Base-by-base conservation (phyloP, 768 basidiomycete species). In the Fomitopsis pulvina region DNA sequence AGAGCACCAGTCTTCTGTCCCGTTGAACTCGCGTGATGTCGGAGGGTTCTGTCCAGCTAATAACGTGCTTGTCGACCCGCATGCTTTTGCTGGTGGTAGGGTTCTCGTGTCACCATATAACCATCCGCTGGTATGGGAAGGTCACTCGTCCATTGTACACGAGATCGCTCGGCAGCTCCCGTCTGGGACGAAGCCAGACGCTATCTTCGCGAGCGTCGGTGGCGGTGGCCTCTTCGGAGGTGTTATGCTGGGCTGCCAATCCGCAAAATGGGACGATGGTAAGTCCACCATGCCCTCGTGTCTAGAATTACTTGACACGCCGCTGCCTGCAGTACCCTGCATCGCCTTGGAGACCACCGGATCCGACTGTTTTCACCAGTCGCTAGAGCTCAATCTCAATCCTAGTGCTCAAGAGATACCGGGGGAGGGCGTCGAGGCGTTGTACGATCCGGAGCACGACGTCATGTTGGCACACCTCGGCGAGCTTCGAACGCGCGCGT, bases 151-250 rank as follows among this genome's bases (percentile, higher is more conserved):
- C 14, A 80, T 90, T 74, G 69, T 90, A 34, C 59, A 66, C 12
- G 88, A 90, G 59, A 78, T 87, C 39, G 62, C 69, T 16, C 58
- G 62, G 10, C 83, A 87, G 54, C 67, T 88, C 4, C 64, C 64
- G 1, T 52, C 56, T 1, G 58, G 51, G 0, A 47, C 47, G 34
- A 76, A 74, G 56, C 86, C 87, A 5, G 78, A 82, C 51, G 85
- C 84, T 0, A 80, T 90, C 39, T 80, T 89, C 52, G 89, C 87
- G 59, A 81, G 81, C 46, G 84, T 89, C 11, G 88, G 88, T 29
- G 88, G 87, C 0, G 87, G 75, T 0, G 86, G 87, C 1, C 66
- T 90, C 0, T 64, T 85, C 2, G 85, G 81, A 8, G 88, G 88
- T 0, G 66, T 88, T 41, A 78, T 87, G 28, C 64, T 71, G 4